phyloP scores from a whole-genome alignment of 2,329 filamentous ascomycete species.

The Fusarium pseudoanthophilum region DNA sequence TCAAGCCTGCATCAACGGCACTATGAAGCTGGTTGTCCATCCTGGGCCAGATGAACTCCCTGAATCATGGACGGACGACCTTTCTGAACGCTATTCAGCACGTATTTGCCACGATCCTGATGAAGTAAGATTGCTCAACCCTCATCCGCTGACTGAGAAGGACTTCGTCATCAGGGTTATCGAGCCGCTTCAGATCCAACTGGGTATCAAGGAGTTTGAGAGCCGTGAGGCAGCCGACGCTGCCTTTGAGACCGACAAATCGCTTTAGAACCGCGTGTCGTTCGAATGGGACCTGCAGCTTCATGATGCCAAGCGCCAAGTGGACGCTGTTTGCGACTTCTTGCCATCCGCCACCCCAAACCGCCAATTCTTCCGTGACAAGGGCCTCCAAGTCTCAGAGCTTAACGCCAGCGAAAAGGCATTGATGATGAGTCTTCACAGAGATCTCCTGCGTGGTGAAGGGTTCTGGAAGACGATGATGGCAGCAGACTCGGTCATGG shows the following conservation, averaged over 20 bases:
- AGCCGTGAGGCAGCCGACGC: background rate
- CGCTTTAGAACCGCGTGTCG: background rate
- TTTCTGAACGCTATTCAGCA: background rate
- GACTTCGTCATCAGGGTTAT: background rate
- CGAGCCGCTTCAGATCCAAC: too few species aligned
- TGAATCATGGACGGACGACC: background rate
- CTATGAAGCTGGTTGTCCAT: background rate
- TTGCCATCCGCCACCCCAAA: accelerated
- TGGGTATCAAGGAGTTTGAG: background rate
- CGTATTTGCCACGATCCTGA: background rate
- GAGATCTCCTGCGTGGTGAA: background rate
- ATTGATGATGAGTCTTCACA: background rate
- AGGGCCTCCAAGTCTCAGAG: accelerated
- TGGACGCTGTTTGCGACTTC: background rate
- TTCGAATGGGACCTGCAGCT: background rate
- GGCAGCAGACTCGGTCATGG: accelerated
- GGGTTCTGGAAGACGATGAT: background rate
- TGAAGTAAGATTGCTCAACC: background rate
- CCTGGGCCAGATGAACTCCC: background rate
- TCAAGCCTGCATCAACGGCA: background rate
- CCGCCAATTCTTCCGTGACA: background rate
- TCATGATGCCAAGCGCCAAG: background rate
- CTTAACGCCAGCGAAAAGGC: accelerated
- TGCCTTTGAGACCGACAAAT: background rate
- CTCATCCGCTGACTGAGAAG: background rate